Base-by-base conservation (phyloP, 2,329 filamentous ascomycete genomes). In the Parastagonospora avenae region DNA sequence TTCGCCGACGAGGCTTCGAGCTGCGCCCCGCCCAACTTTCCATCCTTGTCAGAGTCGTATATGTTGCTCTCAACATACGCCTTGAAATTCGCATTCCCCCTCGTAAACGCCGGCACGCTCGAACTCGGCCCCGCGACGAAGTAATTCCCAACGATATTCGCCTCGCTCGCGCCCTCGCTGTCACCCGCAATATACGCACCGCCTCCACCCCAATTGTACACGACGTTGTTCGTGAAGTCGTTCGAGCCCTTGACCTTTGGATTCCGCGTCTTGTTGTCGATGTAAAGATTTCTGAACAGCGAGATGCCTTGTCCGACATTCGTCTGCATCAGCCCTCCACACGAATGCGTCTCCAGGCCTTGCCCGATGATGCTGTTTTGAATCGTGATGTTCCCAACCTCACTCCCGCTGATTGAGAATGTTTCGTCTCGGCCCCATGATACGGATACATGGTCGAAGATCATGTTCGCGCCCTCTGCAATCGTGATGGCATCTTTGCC, bases 361-460 rank as follows among this genome's bases (percentile, higher is more conserved):
- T 83, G 80, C 0, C 74, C 79, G 46, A 84, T 82, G 57, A 83
- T 82, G 30, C 74, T 78, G 58, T 82, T 76, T 50, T 81, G 77
- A 12, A 83, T 76, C 1, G 80, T 82, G 39, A 82, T 75, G 46
- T 82, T 82, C 0, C 57, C 54, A 12, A 70, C 69, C 1, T 74
- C 75, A 1, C 71, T 72, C 0, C 79, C 80, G 16, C 70, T 80
- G 59, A 83, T 82, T 10, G 75, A 78, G 56, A 82, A 82, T 1
- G 79, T 83, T 66, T 84, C 81, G 50, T 82, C 80, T 9, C 79
- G 79, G n/a, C 82, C 81, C 78, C 80, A 84, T 0, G 78, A 76
- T 12, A 80, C 77, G 15, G 76, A 79, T 29, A 82, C 69, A 54
- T 84, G 82, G 61, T 84, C 82, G 56, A 84, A 81, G 39, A 84